Conservation (phyloP, 2,329 filamentous ascomycete genomes). For the Clonostachys rhizophaga region DNA sequence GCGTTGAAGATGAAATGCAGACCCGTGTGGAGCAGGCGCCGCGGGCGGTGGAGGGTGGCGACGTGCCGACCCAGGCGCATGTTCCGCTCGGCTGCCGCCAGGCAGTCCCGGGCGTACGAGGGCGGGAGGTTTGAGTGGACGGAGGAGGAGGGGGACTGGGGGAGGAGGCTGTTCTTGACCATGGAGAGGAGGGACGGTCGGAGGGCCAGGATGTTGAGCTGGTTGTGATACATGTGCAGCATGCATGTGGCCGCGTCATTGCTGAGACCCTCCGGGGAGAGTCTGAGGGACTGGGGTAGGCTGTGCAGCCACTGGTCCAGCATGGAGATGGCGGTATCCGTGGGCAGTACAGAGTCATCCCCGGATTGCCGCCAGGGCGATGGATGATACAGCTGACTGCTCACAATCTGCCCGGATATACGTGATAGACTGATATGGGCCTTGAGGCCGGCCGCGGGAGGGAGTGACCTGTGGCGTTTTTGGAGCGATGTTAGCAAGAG, state of each 20-base stretch:
- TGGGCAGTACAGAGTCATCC: slow-evolving; percentile 18
- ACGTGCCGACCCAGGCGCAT: slow-evolving; percentile 36
- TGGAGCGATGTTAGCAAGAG: neutral
- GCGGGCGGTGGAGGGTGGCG: slow-evolving; percentile 23
- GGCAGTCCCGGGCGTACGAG: slow-evolving; percentile 29
- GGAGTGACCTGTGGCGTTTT: slow-evolving; percentile 26
- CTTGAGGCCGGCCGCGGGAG: slow-evolving; percentile 33
- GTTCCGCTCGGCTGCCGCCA: slow-evolving; percentile 38
- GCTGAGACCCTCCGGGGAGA: slow-evolving; percentile 21
- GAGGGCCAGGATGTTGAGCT: slow-evolving; percentile 42
- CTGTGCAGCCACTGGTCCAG: slow-evolving; percentile 33
- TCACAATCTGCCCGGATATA: slow-evolving; percentile 42
- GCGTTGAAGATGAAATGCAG: slow-evolving; percentile 47
- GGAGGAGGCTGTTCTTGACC: slow-evolving; percentile 22
- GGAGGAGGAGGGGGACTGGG: neutral
- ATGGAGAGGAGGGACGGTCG: slow-evolving; percentile 41
- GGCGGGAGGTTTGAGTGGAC: slow-evolving; percentile 1
- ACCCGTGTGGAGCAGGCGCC: slow-evolving; percentile 35
- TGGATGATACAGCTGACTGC: slow-evolving; percentile 10
- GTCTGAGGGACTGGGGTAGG: slow-evolving; percentile 32
- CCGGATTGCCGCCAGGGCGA: slow-evolving; percentile 13
- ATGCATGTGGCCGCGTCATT: slow-evolving; percentile 35
- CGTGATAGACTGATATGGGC: slow-evolving; percentile 40
- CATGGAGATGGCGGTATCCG: slow-evolving; percentile 32
- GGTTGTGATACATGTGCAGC: slow-evolving; percentile 44